Conservation (phyloP, 78 protist species). For the Cavenderia fasciculata region DNA sequence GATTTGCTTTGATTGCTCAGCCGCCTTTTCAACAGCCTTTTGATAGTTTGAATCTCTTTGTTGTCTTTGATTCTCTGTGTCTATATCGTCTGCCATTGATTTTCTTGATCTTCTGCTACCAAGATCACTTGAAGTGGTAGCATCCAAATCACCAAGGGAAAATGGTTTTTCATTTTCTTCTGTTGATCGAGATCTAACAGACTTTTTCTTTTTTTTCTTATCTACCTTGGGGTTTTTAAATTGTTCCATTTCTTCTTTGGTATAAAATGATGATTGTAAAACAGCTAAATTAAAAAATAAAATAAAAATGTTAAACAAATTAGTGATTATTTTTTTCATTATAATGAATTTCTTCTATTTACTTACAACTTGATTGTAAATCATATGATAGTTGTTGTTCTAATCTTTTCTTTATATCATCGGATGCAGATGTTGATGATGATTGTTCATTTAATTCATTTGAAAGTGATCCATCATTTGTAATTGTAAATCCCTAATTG, state of each 20-base stretch:
- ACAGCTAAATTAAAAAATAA: neutral
- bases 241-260: conserved; percentile 50
- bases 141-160: conserved; percentile 34
- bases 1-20: neutral
- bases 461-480: neutral
- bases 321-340: neutral
- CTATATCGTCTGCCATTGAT: neutral
- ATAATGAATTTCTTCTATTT: neutral
- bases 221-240: conserved; percentile 12
- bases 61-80: neutral
- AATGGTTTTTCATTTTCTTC: neutral
- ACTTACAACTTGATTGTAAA: neutral
- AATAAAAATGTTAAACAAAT: neutral
- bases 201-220: conserved; percentile 29
- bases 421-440: too few relatives aligned
- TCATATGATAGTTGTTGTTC: neutral
- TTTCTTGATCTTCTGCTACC: conserved; percentile 28
- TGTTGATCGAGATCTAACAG: neutral
- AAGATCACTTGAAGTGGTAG: conserved; percentile 45
- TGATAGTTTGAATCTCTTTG: conserved; percentile 52
- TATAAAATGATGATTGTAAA: conserved; percentile 48
- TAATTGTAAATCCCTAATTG: neutral
- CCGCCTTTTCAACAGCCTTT: conserved; percentile 46
- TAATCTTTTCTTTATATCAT: conserved; percentile 35
- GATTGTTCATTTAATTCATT: neutral